Conservation (phyloP, 352 stramenopile species). For the Blastocystis sp. region DNA sequence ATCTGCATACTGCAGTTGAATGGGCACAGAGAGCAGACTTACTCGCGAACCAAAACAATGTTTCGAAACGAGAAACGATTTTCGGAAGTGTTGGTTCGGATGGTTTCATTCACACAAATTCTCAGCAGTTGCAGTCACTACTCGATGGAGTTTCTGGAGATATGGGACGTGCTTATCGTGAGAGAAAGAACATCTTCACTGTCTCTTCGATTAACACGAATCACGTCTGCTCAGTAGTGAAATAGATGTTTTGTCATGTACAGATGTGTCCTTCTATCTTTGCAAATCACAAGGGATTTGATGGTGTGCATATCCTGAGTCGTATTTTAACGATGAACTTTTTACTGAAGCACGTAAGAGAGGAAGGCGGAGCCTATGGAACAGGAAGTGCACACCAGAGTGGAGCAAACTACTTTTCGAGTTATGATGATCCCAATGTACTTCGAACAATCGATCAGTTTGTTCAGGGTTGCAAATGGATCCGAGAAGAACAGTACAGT, state of each 20-base stretch:
- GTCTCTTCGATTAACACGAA: constrained; percentile 33
- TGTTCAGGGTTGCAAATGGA: not conserved
- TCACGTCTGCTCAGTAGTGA: not conserved
- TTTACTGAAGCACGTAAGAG: constrained; percentile 23
- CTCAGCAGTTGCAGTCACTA: not conserved
- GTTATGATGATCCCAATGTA: constrained; percentile 37
- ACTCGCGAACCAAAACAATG: not conserved
- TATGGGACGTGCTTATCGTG: not conserved
- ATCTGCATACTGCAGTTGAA: not conserved
- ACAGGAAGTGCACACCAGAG: not conserved
- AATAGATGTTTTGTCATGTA: not conserved
- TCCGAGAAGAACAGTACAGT: not conserved
- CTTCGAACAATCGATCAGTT: constrained; percentile 5
- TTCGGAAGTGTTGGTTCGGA: not conserved
- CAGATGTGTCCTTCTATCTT: not conserved
- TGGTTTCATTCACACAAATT: not conserved
- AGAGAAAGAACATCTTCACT: constrained; percentile 21
- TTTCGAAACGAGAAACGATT: not conserved
- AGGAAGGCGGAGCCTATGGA: constrained; percentile 52
- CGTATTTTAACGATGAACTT: constrained; percentile 10
- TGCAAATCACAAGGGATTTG: not conserved
- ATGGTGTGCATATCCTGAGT: constrained; percentile 19
- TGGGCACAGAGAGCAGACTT: not conserved
- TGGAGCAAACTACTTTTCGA: constrained; percentile 4
- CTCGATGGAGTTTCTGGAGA: not conserved